Base-by-base conservation (phyloP, 139 green algal species). In the Chlorella sp. region DNA sequence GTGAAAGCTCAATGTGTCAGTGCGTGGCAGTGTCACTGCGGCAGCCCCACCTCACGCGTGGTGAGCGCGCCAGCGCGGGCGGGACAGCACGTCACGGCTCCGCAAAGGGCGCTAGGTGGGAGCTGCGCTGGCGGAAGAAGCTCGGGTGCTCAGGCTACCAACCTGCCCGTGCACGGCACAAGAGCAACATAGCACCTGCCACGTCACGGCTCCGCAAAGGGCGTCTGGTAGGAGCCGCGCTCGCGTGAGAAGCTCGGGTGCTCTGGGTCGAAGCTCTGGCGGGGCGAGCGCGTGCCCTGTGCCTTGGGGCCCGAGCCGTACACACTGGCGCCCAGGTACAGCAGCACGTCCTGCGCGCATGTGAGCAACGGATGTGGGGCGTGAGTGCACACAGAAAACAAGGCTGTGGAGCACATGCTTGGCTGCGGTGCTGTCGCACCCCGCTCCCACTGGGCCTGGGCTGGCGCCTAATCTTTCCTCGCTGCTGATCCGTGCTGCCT, bases 311-410 rank as follows among this genome's bases (percentile, higher is more conserved):
- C 74, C 30, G n/a, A 62, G 60, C 92, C 93, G 71, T 94, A 93
- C 78, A 91, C 83, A n/a, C 71, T 88, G 17, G 93, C 93, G 22
- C 92, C 93, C 68, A 97, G 95, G 83, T 93, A 96, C 74, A 88
- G 73, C 71, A 85, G 62, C n/a, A 86, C 81, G 51, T 86, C 81
- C 80, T 86, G 80, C 65, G 67, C 59, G n/a, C n/a, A n/a, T n/a
- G n/a, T n/a, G n/a, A n/a, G n/a, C n/a, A n/a, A n/a, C n/a, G n/a
- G n/a, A n/a, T n/a, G n/a, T n/a, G n/a, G n/a, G n/a, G n/a, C n/a
- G n/a, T n/a, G n/a, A n/a, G n/a, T n/a, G n/a, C n/a, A n/a, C n/a
- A n/a, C n/a, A n/a, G n/a, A n/a, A n/a, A n/a, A n/a, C n/a, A n/a
- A n/a, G n/a, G n/a, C n/a, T n/a, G n/a, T n/a, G n/a, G n/a, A n/a